Evolutionary conservation across 78 protist genomes (phyloP).

Genomic region (Dictyostelium brefeldianum): DNA sequence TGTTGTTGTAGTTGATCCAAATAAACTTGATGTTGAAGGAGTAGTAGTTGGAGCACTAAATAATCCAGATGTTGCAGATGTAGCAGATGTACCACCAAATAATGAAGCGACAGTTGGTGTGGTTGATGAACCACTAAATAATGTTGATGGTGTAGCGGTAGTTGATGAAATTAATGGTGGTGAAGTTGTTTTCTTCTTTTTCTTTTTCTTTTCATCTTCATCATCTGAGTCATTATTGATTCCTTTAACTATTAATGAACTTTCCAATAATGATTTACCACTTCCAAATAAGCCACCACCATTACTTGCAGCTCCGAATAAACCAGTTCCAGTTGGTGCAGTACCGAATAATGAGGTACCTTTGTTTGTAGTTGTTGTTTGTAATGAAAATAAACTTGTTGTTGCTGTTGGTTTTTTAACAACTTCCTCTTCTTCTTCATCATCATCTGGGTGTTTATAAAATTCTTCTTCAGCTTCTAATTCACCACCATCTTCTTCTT

Average conservation of each 20-base stretch:
- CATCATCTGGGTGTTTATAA: not conserved
- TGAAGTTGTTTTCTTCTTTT: not conserved
- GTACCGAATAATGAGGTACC: not conserved
- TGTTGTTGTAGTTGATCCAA: not conserved
- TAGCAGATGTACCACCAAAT: not conserved
- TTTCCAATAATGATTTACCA: not conserved
- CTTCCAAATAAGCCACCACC: not conserved
- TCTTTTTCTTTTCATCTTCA: not conserved
- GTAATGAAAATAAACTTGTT: too few species aligned
- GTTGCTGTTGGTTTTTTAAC: not conserved
- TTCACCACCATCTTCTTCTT: not conserved
- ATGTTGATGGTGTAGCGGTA: not conserved
- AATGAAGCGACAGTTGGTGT: not conserved
- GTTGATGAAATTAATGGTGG: not conserved
- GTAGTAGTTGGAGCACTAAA: not conserved
- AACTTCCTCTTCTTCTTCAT: slow-evolving; percentile 8
- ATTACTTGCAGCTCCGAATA: not conserved
- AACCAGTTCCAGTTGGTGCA: not conserved
- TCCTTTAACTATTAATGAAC: not conserved
- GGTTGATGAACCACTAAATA: slow-evolving; percentile 2
- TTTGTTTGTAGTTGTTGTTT: not conserved
- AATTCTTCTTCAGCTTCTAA: not conserved
- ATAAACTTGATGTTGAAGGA: not conserved
- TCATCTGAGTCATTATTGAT: not conserved
- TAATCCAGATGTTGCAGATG: not conserved